Base-by-base conservation (phyloP, 345 rosid genomes). In the Gossypium mustelinum region DNA sequence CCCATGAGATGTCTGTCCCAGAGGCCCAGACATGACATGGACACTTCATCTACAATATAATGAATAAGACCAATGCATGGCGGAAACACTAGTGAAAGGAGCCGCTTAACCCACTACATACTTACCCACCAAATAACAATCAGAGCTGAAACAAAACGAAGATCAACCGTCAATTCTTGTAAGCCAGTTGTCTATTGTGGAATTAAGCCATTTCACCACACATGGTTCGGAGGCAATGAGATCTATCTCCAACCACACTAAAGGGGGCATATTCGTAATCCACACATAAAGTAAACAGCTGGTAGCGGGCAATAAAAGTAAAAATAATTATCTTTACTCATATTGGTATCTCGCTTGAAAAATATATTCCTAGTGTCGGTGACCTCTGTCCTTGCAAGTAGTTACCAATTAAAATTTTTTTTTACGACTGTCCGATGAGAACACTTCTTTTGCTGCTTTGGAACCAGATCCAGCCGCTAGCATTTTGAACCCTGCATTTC, bases 211-310 rank as follows among this genome's bases (percentile, higher is more conserved):
- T 13, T 43, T 20, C n/a, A 45, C 22, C 70, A 22, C 17, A 66
- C 11, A 5, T 11, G 4, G 75, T 66, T 17, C 24, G 43, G 47
- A 9, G 56, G 62, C 14, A 56, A 73, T 3, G 7, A 77, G 7
- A 77, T 17, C 44, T 50, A 44, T 65, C 3, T 50, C 57, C 7
- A n/a, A 69, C 2, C 47, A 20, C 67, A 7, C 10, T 60, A 9
- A 55, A 41, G 59, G 51, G 59, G 76, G 62, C 73, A 71, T 27
- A 56, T 71, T 57, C 68, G 67, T 61, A 68, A 65, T 24, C 67
- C 1, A 20, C 11, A 29, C n/a, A 18, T 11, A 7, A 61, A 17
- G 2, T 14, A 10, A 7, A 27, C 5, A 52, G 58, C 12, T 29
- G 34, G 61, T 22, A 57, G 25, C 61, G 61, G 29, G 27, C 11